Base-by-base conservation (phyloP, 176 grass and related monocot genomes). In the Aegilops umbellulata region DNA sequence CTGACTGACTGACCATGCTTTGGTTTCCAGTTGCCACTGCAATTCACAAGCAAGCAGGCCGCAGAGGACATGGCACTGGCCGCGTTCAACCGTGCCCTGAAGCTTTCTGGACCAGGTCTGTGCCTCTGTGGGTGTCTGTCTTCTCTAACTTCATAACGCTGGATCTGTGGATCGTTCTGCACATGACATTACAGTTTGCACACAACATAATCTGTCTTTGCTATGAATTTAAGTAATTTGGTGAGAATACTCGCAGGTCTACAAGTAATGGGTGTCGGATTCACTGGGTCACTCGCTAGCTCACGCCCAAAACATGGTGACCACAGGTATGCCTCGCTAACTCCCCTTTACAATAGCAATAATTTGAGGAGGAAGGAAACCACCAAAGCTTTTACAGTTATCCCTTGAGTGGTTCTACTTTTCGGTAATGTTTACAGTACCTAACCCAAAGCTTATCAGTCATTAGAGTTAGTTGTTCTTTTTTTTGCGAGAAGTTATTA, bases 281-380 rank as follows among this genome's bases (percentile, higher is more conserved):
- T 95, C 90, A 91, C 92, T 77, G 96, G 96, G 17, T 94, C 96
- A 85, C 78, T 98, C 80, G 96, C 92, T 86, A 94, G 86, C 84
- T 75, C 90, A 71, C 84, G 84, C 67, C 88, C 92, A 82, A 98
- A 95, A 90, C 92, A 69, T 39, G 96, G 96, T 22, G 96, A 92
- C 69, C 93, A 98, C 70, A 90, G 90, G 96, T 98, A 92, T 79
- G 22, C n/a, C 65, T 81, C 80, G 9, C 66, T 53, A 16, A 23
- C 26, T 5, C 23, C 34, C 78, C 47, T 82, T 23, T 36, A 19
- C 60, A 74, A 20, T 46, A 72, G 34, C 22, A 27, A 57, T 51
- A 35, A 23, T 12, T 74, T 13, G 22, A 49, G 20, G 53, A 19
- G 38, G 25, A 26, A 15, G 9, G 55, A 49, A 74, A 64, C 32